A percentile compares a stretch with the other conserved stretches of the same genome.
Conservation (phyloP, 371 early-diverging fungal genomes). For the Syncephalastrum contaminatum region DNA sequence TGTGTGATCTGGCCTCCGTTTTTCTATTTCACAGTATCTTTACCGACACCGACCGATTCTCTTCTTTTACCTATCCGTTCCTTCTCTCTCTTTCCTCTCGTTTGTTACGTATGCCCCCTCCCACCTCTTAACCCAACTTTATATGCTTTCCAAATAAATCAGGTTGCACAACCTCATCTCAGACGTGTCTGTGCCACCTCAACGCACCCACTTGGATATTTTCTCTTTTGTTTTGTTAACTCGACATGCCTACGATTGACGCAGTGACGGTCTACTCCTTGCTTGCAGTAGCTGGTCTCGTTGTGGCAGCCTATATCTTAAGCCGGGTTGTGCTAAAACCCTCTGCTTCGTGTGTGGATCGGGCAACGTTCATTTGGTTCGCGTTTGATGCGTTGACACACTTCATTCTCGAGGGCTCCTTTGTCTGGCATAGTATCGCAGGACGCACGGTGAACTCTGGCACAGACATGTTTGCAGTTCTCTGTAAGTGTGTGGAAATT, state of each 20-base stretch:
- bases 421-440: constrained; percentile 25
- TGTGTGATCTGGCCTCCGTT: too few species aligned
- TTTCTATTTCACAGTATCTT: too few species aligned
- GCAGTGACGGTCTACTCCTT: constrained; percentile 14
- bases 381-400: constrained; percentile 31
- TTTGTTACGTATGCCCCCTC: too few species aligned
- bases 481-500: constrained; percentile 23
- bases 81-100: too few species aligned
- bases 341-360: constrained; percentile 20
- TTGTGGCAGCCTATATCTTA: constrained; percentile 10
- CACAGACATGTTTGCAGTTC: constrained; percentile 22
- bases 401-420: constrained; percentile 32
- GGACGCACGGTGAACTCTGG: constrained; percentile 25
- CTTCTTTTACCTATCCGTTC: too few species aligned
- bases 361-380: constrained; percentile 27
- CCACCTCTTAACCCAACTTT: too few species aligned
- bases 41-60: too few species aligned
- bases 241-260: background rate
- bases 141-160: too few species aligned
- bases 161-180: too few species aligned
- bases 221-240: too few species aligned
- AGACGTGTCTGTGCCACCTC: too few species aligned
- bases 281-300: constrained; percentile 13
- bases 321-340: constrained; percentile 21
- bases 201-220: too few species aligned